Conservation (phyloP, 1,284 basidiomycete species). For the Coniophora puteana region DNA sequence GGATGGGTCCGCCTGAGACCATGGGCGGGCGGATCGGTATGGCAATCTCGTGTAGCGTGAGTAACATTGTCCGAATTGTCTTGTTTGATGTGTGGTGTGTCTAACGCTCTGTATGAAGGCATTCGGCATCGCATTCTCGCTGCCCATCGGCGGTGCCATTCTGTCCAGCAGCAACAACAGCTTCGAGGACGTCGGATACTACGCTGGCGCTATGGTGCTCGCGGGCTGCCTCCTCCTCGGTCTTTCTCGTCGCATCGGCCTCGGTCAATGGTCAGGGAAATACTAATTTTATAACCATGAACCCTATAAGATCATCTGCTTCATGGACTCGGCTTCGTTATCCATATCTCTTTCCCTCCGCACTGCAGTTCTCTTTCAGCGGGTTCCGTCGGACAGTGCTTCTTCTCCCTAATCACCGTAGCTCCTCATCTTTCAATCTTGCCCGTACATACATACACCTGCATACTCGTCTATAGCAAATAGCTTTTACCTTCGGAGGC, state of each 20-base stretch:
- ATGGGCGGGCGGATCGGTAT: conserved; percentile 10
- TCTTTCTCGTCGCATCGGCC: conserved; percentile 11
- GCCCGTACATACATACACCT: too few relatives aligned
- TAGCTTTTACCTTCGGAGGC: too few relatives aligned
- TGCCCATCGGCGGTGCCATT: conserved; percentile 50
- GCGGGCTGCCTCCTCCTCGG: conserved; percentile 10
- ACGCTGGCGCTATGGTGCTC: conserved; percentile 33
- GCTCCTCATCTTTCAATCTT: too few relatives aligned
- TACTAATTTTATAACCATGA: too few relatives aligned
- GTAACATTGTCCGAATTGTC: background rate
- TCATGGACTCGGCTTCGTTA: too few relatives aligned
- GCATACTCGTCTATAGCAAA: too few relatives aligned
- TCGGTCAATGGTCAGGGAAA: conserved; percentile 14
- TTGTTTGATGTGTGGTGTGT: background rate
- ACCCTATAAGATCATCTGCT: too few relatives aligned
- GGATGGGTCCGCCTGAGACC: conserved; percentile 25
- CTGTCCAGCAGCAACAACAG: conserved; percentile 25
- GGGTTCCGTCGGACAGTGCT: too few relatives aligned
- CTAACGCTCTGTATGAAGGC: conserved; percentile 17
- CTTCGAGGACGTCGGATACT: conserved; percentile 40
- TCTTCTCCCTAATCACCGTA: too few relatives aligned
- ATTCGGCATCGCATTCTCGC: conserved; percentile 41
- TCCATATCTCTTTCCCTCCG: too few relatives aligned
- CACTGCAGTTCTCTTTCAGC: too few relatives aligned
- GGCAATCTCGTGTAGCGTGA: conserved; percentile 6